These are phyloP conservation scores for Ustilaginoidea virens DNA, from an alignment of 2,329 filamentous ascomycete genomes.

Conservation along the genomic window DNA sequence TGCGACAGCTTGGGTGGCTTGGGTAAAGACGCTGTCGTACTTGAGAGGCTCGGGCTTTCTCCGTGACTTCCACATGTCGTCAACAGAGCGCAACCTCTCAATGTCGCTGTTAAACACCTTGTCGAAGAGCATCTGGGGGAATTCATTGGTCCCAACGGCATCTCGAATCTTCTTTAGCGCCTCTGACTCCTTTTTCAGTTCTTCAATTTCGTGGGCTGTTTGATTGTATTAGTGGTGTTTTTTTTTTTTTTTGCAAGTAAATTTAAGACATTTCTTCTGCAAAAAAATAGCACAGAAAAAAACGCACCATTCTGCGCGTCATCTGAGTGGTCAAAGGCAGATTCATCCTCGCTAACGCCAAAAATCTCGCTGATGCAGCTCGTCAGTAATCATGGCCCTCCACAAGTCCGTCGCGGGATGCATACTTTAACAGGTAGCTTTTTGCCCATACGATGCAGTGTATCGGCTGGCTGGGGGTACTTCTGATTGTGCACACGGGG, in stretches of 20 bases:
- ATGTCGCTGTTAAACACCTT: slow-evolving; percentile 89
- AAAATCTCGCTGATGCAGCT: slow-evolving; percentile 52
- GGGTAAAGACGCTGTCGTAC: slow-evolving; percentile 44
- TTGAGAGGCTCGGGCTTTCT: slow-evolving; percentile 58
- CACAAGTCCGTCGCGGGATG: slow-evolving; percentile 8
- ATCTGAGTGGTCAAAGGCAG: slow-evolving; percentile 63
- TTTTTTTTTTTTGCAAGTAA: too few relatives aligned
- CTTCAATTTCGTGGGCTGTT: slow-evolving; percentile 62
- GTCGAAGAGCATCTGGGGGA: slow-evolving; percentile 69
- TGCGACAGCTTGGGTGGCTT: slow-evolving; percentile 32
- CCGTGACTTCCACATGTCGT: slow-evolving; percentile 91
- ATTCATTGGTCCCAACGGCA: slow-evolving; percentile 63
- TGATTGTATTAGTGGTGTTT: neutral
- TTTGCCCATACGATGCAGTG: slow-evolving; percentile 99
- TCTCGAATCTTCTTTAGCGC: slow-evolving; percentile 71
- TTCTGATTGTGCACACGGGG: slow-evolving; percentile 92
- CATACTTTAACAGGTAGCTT: slow-evolving; percentile 73
- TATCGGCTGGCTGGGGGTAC: slow-evolving; percentile 88
- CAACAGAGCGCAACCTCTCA: slow-evolving; percentile 65
- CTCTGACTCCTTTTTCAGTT: slow-evolving; percentile 68
- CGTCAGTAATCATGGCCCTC: neutral
- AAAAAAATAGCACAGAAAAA: neutral
- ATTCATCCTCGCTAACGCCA: slow-evolving; percentile 76
- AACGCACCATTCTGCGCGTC: slow-evolving; percentile 61
- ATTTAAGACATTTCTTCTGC: too few relatives aligned